These are phyloP conservation scores for Globisporangium cystogenes DNA, from an alignment of 352 stramenopile species.

Conservation along the genomic window DNA sequence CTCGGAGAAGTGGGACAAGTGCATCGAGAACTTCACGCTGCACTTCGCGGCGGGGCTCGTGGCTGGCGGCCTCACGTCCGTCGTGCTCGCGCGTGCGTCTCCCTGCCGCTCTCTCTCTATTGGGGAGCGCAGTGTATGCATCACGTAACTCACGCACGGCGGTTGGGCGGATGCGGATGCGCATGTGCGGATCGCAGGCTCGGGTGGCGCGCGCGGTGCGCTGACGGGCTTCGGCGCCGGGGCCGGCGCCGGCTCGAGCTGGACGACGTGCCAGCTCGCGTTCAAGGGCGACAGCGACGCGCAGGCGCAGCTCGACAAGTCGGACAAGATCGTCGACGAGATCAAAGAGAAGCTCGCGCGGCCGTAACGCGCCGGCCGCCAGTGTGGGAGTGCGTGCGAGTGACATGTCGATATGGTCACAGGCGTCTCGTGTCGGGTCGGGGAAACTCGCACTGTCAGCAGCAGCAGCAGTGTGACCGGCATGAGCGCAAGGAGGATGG, in stretches of 20 bases:
- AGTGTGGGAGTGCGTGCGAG: too few species aligned
- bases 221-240: constrained; percentile 72
- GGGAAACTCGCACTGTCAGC: background rate
- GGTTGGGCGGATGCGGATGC: background rate
- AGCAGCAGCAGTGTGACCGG: constrained; percentile 6
- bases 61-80: constrained; percentile 70
- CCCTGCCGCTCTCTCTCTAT: background rate
- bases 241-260: constrained; percentile 68
- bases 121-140: too few species aligned
- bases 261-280: constrained; percentile 81
- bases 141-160: background rate
- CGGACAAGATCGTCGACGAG: constrained; percentile 69
- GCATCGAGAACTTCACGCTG: constrained; percentile 84
- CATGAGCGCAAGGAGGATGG: constrained; percentile 20
- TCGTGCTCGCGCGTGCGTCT: constrained; percentile 78
- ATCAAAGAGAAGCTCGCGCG: constrained; percentile 54
- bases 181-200: too few species aligned
- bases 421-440: background rate
- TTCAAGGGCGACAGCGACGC: constrained; percentile 69
- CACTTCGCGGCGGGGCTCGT: constrained; percentile 82
- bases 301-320: constrained; percentile 61
- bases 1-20: constrained; percentile 90
- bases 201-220: constrained; percentile 48
- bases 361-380: constrained; percentile 10
- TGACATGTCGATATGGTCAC: too few species aligned